phyloP scores from a whole-genome alignment of 352 stramenopile species.

The Proteromonas lacertae region DNA sequence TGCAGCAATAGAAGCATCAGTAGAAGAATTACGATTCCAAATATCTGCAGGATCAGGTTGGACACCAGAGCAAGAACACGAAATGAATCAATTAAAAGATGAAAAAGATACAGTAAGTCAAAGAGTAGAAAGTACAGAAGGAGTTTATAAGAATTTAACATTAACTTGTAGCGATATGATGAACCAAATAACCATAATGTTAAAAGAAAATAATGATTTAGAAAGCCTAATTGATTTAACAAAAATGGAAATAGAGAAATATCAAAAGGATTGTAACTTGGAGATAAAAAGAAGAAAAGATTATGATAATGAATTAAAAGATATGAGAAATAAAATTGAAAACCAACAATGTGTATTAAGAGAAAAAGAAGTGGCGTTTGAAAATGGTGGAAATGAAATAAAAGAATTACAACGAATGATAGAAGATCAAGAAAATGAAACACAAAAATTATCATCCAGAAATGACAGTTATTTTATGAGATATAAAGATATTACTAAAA shows the following conservation, averaged over 20 bases:
- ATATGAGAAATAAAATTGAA: slow-evolving; percentile 20
- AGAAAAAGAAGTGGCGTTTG: background rate
- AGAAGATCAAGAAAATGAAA: background rate
- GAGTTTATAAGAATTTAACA: slow-evolving; percentile 2
- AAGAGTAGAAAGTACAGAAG: slow-evolving; percentile 8
- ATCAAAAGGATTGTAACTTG: slow-evolving; percentile 21
- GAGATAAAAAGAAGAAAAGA: slow-evolving; percentile 3
- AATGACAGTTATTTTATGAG: background rate
- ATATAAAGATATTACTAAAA: background rate
- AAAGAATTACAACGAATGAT: background rate
- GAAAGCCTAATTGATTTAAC: slow-evolving; percentile 28
- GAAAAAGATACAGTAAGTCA: slow-evolving; percentile 3
- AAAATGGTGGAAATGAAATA: background rate
- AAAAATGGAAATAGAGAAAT: slow-evolving; percentile 44
- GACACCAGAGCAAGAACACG: slow-evolving; percentile 4
- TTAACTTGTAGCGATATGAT: slow-evolving; percentile 25
- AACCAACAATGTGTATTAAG: slow-evolving; percentile 21
- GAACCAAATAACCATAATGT: slow-evolving; percentile 14
- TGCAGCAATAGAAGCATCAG: background rate
- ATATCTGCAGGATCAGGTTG: slow-evolving; percentile 1
- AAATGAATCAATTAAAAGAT: slow-evolving; percentile 4
- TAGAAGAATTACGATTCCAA: slow-evolving; percentile 5
- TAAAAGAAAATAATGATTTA: slow-evolving; percentile 16
- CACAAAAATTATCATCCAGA: background rate
- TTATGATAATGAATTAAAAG: slow-evolving; percentile 7